A percentile compares a stretch with the other conserved stretches of the same genome.
Evolutionary conservation across 148 eudicot species (phyloP).

Genomic region (Talinum fruticosum): DNA sequence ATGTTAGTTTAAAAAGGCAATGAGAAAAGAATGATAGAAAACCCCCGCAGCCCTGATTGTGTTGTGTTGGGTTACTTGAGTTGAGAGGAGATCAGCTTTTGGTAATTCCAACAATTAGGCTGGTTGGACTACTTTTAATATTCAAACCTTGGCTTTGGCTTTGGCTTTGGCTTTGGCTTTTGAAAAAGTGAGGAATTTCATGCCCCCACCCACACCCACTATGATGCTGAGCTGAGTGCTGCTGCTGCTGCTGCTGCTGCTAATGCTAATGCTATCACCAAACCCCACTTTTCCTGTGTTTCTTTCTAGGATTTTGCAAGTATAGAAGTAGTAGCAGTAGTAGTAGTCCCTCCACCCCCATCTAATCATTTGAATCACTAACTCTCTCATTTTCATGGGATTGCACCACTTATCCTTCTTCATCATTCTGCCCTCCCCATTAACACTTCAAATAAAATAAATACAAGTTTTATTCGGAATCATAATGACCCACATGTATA

Average conservation of each 20-base stretch:
- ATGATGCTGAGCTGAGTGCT: not conserved
- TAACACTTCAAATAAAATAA: no score
- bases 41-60: constrained; percentile 1
- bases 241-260: no score
- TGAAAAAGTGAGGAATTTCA: constrained; percentile 19
- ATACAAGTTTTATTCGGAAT: not conserved
- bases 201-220: constrained; percentile 12
- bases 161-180: constrained; percentile 5
- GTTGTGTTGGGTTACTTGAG: not conserved
- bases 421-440: constrained; percentile 3
- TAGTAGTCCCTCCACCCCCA: not conserved
- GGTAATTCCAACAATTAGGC: constrained; percentile 22
- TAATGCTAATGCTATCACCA: not conserved
- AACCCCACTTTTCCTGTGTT: not conserved
- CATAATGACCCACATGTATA: not conserved
- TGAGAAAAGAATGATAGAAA: constrained; percentile 17
- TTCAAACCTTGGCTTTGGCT: constrained; percentile 29
- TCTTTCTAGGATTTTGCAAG: constrained; percentile 20
- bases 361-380: constrained; percentile 39
- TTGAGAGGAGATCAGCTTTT: constrained; percentile 13
- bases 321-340: not conserved
- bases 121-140: constrained; percentile 7
- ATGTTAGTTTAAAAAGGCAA: not conserved
- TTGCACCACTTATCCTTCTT: constrained; percentile 7
- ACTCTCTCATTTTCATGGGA: constrained; percentile 32